Evolutionary conservation across 2,329 filamentous ascomycete genomes (phyloP), one percentile per base, ranked within the genome.

Genomic region (Hypoxylon sp.): DNA sequence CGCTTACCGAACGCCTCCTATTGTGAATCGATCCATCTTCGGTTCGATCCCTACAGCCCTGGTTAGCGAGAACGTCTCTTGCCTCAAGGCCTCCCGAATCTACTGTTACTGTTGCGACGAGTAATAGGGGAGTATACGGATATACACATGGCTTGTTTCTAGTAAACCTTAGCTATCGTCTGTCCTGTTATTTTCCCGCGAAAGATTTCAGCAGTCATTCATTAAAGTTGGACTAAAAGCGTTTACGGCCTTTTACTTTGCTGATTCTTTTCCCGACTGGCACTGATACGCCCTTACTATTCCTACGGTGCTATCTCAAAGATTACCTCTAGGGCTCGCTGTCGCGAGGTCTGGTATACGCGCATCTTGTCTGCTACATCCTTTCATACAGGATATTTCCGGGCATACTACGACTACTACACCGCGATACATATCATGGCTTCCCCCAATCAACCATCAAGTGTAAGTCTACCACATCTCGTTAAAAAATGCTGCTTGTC

Each of bases 121-220:
- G n/a, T 25, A 25, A 25, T 3, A 12, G n/a, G 13, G 11, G 26
- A 17, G 6, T 29, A 23, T 11, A 37, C 12, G 21, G 16, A 16
- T 11, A 17, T 32, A 48, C 27, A 32, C 25, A 49, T 16, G 20
- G 30, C 13, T 40, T 29, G 17, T 19, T 23, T 43, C 25, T 36
- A 11, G n/a, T 29, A 31, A 27, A 13, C 13, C 31, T 32, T 25
- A 20, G n/a, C n/a, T 37, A 15, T 11, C 9, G 7, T 29, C 16
- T 26, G n/a, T 5, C 37, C 9, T 44, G 21, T 29, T 27, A 12
- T 25, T 20, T 53, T 20, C 6, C 7, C 9, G 26, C 5, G 12
- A 36, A 23, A 38, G 23, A 15, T 17, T 36, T 35, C n/a, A n/a
- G 27, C 48, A 56, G 42, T 48, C 43, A 45, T 44, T 56, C 47